A percentile compares a stretch with the other conserved stretches of the same genome.
Evolutionary conservation across 768 basidiomycete species (phyloP).

Genomic region (Panaeolus papilionaceus): DNA sequence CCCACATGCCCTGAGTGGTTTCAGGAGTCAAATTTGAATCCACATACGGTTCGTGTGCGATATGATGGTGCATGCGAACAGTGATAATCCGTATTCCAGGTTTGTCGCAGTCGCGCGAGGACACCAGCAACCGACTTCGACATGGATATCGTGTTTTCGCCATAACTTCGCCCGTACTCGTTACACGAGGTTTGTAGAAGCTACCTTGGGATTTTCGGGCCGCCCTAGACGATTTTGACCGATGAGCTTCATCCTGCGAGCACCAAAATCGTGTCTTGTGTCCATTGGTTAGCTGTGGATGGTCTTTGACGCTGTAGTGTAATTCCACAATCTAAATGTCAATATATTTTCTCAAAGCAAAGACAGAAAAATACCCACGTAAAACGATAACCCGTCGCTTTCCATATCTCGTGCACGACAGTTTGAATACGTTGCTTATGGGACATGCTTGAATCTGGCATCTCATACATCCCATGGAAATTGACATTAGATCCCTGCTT

Average conservation of each 20-base stretch:
- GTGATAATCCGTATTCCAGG: slow-evolving; percentile 38
- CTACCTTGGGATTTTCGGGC: slow-evolving; percentile 33
- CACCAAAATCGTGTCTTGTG: slow-evolving; percentile 60
- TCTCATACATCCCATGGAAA: slow-evolving; percentile 48
- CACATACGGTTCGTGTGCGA: slow-evolving; percentile 50
- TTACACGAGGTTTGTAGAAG: slow-evolving; percentile 40
- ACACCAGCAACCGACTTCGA: slow-evolving; percentile 50
- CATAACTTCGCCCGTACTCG: slow-evolving; percentile 43
- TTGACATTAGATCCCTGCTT: slow-evolving; percentile 41
- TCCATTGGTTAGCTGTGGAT: slow-evolving; percentile 50
- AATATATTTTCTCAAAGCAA: slow-evolving; percentile 15
- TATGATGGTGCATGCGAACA: slow-evolving; percentile 51
- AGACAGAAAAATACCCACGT: slow-evolving; percentile 41
- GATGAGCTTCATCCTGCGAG: slow-evolving; percentile 54
- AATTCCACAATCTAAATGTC: slow-evolving; percentile 7
- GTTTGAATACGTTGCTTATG: slow-evolving; percentile 51
- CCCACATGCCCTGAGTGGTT: slow-evolving; percentile 41
- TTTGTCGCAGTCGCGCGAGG: slow-evolving; percentile 42
- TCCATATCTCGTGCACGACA: slow-evolving; percentile 52
- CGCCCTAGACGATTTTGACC: slow-evolving; percentile 42
- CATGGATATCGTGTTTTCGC: slow-evolving; percentile 52
- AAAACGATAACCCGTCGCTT: slow-evolving; percentile 55
- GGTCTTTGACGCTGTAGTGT: slow-evolving; percentile 51
- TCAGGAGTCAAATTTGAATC: slow-evolving; percentile 45
- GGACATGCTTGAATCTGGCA: slow-evolving; percentile 33